Evolutionary conservation across 805 yeast species (phyloP), one percentile per base, ranked within the genome.

Genomic region (Sugiyamaella floridensis): DNA sequence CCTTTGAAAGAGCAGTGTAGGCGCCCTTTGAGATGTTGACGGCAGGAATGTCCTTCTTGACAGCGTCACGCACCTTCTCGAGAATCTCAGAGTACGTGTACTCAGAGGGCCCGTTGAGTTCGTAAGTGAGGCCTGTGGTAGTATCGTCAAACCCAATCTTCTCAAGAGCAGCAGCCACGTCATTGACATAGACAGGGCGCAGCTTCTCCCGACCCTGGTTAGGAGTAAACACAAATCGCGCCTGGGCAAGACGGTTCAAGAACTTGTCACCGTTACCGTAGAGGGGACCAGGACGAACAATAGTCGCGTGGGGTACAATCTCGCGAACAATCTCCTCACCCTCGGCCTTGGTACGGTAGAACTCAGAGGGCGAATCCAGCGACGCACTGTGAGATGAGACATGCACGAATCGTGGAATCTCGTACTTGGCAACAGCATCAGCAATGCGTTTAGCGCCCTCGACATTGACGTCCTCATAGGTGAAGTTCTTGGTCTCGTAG

Each of bases 251-350:
- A 64, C 76, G 76, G 70, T 81, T 82, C 61, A 87, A 73, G 64
- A 88, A 79, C 55, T 77, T 73, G 67, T 85, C 89, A 66, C 83
- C 85, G 63, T 83, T 74, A 32, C 93, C 93, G 64, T 71, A 87
- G 80, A 86, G 77, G 48, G 86, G 87, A 20, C 85, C 81, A 6
- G 96, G 96, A 69, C 96, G 81, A 29, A 87, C 93, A 62, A 88
- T 86, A 16, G 95, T 87, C 47, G 87, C 76, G 63, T 81, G 85
- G 26, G 95, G 95, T 51, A 78, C 67, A 45, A 78, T 77, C 43
- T 80, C 87, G 55, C 77, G 74, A 22, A 84, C 95, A 32, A 77
- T 79, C 63, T 79, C 76, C 71, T 88, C 96, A 53, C 86, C 90
- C 47, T 82, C 68, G 49, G 86, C 93, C 72, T 88, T 88, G 41